phyloP scores from a whole-genome alignment of 2,329 filamentous ascomycete species.

The Bipolaris bicolor region DNA sequence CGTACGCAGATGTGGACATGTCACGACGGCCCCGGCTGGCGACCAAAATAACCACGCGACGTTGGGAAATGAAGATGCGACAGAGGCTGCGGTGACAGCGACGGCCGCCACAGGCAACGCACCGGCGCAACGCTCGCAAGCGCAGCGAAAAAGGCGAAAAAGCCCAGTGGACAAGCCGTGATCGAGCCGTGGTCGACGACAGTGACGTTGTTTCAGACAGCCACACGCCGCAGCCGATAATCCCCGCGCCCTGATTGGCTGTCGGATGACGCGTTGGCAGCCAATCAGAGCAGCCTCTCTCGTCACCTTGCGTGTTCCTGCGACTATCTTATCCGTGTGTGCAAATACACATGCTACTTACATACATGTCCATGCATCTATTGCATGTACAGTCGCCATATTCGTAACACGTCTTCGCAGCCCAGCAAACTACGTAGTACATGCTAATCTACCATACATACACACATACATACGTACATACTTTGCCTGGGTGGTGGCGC shows the following conservation, averaged over 20 bases:
- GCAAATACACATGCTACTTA: no score
- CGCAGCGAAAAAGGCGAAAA: neutral
- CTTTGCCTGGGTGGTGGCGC: no score
- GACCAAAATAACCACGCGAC: neutral
- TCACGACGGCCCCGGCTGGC: neutral
- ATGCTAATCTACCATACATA: no score
- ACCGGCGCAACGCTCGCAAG: slow-evolving; percentile 7
- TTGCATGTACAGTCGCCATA: no score
- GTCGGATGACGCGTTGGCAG: neutral
- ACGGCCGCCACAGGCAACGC: neutral
- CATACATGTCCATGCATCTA: no score
- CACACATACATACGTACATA: no score
- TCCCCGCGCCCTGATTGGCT: slow-evolving; percentile 4
- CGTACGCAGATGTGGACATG: neutral
- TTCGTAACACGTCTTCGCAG: no score
- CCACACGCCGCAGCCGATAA: slow-evolving; percentile 22
- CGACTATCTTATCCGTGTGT: no score
- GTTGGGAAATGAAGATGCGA: slow-evolving; percentile 17
- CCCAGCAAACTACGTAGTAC: no score
- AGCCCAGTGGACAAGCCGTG: no score
- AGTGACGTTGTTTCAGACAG: slow-evolving; percentile 39
- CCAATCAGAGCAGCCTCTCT: neutral
- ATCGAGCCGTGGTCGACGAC: neutral
- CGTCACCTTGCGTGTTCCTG: no score
- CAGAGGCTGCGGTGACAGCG: neutral